Evolutionary conservation across 768 basidiomycete genomes (phyloP).

Genomic region (Lactarius sanguifluus): DNA sequence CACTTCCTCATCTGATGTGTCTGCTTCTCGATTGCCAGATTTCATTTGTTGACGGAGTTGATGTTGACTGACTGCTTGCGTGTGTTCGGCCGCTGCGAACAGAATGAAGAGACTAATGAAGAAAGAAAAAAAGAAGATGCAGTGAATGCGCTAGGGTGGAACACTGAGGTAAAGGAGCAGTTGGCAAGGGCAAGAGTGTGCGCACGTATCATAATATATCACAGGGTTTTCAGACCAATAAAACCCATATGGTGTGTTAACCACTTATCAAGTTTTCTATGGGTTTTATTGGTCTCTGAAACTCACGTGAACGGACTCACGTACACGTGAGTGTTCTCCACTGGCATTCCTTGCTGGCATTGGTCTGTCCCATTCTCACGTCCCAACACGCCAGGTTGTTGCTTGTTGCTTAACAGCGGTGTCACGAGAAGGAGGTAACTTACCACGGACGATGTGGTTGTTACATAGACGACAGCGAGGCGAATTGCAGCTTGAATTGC

Average conservation of each 20-base stretch:
- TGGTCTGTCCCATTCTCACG: too few species aligned
- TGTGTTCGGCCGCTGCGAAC: not conserved
- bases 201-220: too few species aligned
- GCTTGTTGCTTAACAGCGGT: not conserved
- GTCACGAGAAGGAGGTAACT: not conserved
- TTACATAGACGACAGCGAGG: not conserved
- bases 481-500: too few species aligned
- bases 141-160: not conserved
- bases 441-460: not conserved
- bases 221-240: too few species aligned
- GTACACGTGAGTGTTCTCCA: too few species aligned
- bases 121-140: not conserved
- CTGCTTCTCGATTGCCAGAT: not conserved
- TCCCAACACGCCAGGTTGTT: not conserved
- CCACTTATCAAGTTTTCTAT: too few species aligned
- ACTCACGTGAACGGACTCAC: not conserved
- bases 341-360: too few species aligned
- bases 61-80: not conserved
- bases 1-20: not conserved
- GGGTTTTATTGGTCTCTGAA: too few species aligned
- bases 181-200: too few species aligned
- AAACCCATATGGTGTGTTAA: too few species aligned
- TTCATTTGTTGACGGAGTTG: not conserved
- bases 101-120: not conserved
- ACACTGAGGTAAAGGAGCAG: not conserved